Evolutionary conservation across 75 land plant genomes (phyloP), one percentile per base, ranked within the genome.

Genomic region (Sequoia sempervirens): DNA sequence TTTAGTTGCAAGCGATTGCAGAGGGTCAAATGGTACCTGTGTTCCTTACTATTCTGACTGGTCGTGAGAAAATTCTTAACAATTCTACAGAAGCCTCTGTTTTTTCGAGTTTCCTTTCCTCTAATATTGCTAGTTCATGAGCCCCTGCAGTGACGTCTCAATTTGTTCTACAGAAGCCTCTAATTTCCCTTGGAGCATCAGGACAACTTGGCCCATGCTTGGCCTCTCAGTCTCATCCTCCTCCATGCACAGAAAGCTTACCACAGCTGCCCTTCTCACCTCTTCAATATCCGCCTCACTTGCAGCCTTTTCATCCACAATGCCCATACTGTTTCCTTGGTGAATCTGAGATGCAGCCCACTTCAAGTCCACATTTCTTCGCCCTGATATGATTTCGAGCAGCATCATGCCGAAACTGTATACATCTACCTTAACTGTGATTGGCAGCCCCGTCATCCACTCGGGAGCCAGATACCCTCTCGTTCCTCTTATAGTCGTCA

Each of bases 391-490:
- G 17, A 81, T 85, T 85, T 85, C 89, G 68, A 82, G 66, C 18
- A 82, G 37, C 80, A 75, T 81, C 76, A 88, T 83, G 43, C 89
- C 89, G 30, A 58, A 88, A 78, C 89, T 88, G 84, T 85, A 87
- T 36, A 85, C 86, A 47, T 87, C 89, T 40, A 84, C 75, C 50
- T 87, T 87, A 9, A 64, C 81, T 6, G 87, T 85, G 54, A 85
- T 85, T 5, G 76, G n/a, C 0, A 52, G 36, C 12, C 72, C 83
- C 1, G 70, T 46, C 0, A 85, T 76, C 88, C 88, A 87, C 30
- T 88, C 89, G 7, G 89, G 87, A 5, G 89, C 89, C 28, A 87
- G 17, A 54, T 87, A 87, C 9, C 89, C 89, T 15, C 66, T 58
- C 0, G 89, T 87, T 4, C 89, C 89, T 23, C 89, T 76, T 74